Evolutionary conservation across 805 yeast species (phyloP), one percentile per base, ranked within the genome.

Genomic region (Candida nemodendra): DNA sequence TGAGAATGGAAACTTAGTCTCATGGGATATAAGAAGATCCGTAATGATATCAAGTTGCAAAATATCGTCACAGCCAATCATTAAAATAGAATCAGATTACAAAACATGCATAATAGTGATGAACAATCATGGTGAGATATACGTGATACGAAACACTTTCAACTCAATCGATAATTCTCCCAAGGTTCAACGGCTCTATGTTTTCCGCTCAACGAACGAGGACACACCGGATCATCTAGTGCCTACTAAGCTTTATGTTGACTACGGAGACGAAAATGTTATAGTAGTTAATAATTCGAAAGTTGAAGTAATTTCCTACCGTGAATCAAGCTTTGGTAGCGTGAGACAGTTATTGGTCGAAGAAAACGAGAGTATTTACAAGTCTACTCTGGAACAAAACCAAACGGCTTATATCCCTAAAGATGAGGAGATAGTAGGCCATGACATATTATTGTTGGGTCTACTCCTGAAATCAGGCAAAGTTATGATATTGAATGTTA

Each of bases 401-500:
- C 27, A 30, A 12, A 48, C 44, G 4, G 35, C 42, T 3, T 33
- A 36, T n/a, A 38, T 45, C 2, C 27, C 30, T 3, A 31, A 51
- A 26, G 49, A 55, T 23, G 30, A 19, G 5, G 37, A 42, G 2
- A 42, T 56, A 3, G 62, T 55, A 13, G 66, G 65, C 6, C 40
- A 47, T 3, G 65, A 61, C 39, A 53, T 62, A 3, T 42, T 60
- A 27, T 19, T 56, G 14, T 30, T 57, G 33, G 64, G 55, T 0
- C 30, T 70, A 27, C 57, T 69, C 7, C 46, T 73, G 27, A 58
- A 60, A 24, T 67, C 68, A 23, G 71, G 71, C 13, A 53, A 61
- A 11, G 70, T 74, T 4, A 48, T 67, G 1, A 61, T 72, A 1
- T 58, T 73, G 58, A 68, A 74, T 41, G 57, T 72, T 2, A 56